Percentiles rank a stretch among this genome's conserved stretches.
phyloP scores from a whole-genome alignment of 345 rosid species.

The Bruguiera sexangula region DNA sequence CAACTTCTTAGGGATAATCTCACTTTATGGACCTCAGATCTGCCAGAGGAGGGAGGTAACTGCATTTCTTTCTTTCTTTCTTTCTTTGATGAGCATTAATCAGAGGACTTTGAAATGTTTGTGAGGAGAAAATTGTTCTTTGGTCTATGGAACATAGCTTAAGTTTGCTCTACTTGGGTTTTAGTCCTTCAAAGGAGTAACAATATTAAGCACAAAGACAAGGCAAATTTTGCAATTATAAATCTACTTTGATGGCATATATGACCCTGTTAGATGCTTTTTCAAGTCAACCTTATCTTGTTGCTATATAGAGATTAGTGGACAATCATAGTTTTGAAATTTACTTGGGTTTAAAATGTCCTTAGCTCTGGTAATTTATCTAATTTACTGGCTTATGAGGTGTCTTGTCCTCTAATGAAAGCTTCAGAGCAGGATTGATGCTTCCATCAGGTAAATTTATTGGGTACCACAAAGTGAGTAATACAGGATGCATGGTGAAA shows the following conservation, averaged over 20 bases:
- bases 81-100: neutral
- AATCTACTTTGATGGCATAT: neutral
- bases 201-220: neutral
- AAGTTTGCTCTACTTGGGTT: neutral
- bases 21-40: conserved; percentile 77
- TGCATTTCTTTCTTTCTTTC: neutral
- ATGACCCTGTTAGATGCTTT: neutral
- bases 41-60: conserved; percentile 82
- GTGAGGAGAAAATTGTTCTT: neutral
- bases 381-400: neutral
- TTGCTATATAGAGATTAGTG: neutral
- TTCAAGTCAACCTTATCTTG: neutral
- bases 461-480: too few species aligned
- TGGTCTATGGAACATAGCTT: neutral
- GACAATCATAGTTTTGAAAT: neutral
- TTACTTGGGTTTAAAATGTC: neutral
- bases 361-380: neutral
- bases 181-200: neutral
- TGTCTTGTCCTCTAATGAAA: neutral
- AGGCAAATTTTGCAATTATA: neutral
- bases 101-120: neutral
- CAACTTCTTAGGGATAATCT: conserved; percentile 90
- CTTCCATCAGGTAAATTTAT: too few species aligned
- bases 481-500: too few species aligned
- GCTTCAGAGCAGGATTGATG: neutral